Conservation (phyloP, 2,329 filamentous ascomycete species). For the Sordariomycetes sp. region DNA sequence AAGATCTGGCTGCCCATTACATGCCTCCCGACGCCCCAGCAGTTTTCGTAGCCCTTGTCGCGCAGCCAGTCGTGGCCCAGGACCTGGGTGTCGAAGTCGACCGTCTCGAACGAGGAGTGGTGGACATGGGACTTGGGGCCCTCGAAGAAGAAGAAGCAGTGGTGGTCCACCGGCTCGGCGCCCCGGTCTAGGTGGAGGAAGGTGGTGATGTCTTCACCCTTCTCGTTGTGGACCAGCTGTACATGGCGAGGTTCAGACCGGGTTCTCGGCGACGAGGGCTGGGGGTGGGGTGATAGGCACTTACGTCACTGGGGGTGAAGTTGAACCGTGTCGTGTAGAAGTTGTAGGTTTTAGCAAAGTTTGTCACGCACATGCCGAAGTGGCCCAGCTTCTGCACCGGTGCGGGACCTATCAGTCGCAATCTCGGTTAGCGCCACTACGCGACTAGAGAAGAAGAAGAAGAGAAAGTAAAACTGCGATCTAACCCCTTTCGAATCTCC, state of each 20-base stretch:
- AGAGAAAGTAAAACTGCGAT: background rate
- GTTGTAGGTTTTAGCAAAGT: slow-evolving; percentile 10
- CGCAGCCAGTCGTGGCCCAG: slow-evolving; percentile 49
- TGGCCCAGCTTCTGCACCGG: slow-evolving; percentile 27
- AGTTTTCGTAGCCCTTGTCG: slow-evolving; percentile 37
- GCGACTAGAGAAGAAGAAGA: slow-evolving; percentile 17
- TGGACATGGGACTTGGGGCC: slow-evolving; percentile 8
- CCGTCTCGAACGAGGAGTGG: slow-evolving; percentile 30
- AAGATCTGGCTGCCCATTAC: slow-evolving; percentile 51
- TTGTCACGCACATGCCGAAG: slow-evolving; percentile 15
- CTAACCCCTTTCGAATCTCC: background rate
- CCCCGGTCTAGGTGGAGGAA: slow-evolving; percentile 47
- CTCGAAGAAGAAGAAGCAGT: slow-evolving; percentile 15
- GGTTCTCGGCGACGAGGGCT: slow-evolving; percentile 15
- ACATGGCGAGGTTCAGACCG: slow-evolving; percentile 28
- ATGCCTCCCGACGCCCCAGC: slow-evolving; percentile 54
- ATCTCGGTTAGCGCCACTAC: slow-evolving; percentile 28
- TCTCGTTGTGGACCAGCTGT: slow-evolving; percentile 15
- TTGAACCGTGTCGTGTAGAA: slow-evolving; percentile 16
- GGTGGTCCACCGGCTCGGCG: slow-evolving; percentile 38
- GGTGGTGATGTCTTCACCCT: slow-evolving; percentile 15
- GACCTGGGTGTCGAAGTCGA: slow-evolving; percentile 51
- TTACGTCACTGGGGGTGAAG: slow-evolving; percentile 1
- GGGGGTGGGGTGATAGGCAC: background rate
- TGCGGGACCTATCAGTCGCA: slow-evolving; percentile 21